Evolutionary conservation across 306 rosid species (phyloP).

Genomic region (Betula pendula): DNA sequence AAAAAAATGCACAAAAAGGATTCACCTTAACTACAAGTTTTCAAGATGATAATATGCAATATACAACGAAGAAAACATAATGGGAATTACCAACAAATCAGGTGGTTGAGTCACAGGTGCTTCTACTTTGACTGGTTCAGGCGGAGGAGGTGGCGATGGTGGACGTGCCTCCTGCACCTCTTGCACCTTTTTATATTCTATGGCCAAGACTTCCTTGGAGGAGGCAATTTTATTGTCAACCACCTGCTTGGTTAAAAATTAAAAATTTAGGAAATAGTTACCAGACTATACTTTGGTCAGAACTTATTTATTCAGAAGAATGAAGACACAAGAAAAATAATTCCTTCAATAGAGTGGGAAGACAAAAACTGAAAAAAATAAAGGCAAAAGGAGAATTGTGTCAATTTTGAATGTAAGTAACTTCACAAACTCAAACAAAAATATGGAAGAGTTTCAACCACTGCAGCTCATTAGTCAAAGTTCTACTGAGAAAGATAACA

Average conservation of each 20-base stretch:
- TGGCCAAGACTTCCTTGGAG: slow-evolving; percentile 85
- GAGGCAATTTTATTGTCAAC: slow-evolving; percentile 55
- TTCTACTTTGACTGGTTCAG: slow-evolving; percentile 87
- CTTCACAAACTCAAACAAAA: neutral
- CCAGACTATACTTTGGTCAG: slow-evolving; percentile 4
- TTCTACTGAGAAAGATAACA: neutral
- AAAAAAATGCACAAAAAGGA: neutral
- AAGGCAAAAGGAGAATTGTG: neutral
- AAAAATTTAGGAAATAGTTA: slow-evolving; percentile 19
- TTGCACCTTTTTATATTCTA: slow-evolving; percentile 65
- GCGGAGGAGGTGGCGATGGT: slow-evolving; percentile 48
- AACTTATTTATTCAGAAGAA: slow-evolving; percentile 18
- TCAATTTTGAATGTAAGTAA: neutral
- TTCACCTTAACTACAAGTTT: neutral
- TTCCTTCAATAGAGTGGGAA: neutral
- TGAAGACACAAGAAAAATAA: neutral
- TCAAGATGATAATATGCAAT: slow-evolving; percentile 9
- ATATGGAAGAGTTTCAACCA: neutral
- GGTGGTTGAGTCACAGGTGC: slow-evolving; percentile 71
- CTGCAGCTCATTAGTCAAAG: neutral
- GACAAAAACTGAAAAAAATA: neutral
- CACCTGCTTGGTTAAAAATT: slow-evolving; percentile 45
- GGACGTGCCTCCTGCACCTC: slow-evolving; percentile 57
- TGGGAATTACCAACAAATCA: slow-evolving; percentile 75
- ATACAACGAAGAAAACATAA: slow-evolving; percentile 2